These are phyloP conservation scores for Angomonas ambiguus DNA, from an alignment of 208 protist species.

Conservation along the genomic window DNA sequence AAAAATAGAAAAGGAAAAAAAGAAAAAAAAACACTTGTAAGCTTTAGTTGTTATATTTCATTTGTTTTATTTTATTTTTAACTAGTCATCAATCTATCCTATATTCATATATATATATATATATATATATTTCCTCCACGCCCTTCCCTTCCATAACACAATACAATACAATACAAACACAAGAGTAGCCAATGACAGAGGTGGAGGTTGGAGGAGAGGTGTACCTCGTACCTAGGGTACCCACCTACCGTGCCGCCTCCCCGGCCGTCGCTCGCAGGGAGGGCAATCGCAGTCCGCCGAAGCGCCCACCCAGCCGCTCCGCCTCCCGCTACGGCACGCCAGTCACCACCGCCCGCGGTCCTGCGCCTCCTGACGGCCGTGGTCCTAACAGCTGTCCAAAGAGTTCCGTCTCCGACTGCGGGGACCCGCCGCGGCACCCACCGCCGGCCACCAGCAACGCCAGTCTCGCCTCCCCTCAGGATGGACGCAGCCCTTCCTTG, in stretches of 20 bases:
- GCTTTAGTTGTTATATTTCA: too few species aligned
- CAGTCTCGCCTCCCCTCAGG: not conserved
- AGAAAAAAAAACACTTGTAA: conserved; percentile 8
- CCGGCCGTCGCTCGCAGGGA: conserved; percentile 9
- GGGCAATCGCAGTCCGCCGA: conserved; percentile 14
- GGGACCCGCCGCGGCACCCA: not conserved
- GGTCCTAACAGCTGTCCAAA: not conserved
- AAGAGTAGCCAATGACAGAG: not conserved
- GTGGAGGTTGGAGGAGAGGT: not conserved
- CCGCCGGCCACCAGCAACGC: not conserved
- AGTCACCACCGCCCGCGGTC: conserved; percentile 5
- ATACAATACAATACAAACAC: not conserved
- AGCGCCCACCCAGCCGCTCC: conserved; percentile 23
- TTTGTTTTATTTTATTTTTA: too few species aligned
- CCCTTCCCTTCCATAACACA: too few species aligned
- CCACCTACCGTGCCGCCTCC: conserved; percentile 21
- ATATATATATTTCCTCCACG: not conserved
- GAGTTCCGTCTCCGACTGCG: conserved; percentile 6
- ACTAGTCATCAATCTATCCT: too few species aligned
- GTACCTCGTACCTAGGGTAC: not conserved
- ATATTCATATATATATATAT: too few species aligned
- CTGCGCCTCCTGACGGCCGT: not conserved
- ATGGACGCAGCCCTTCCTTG: not conserved
- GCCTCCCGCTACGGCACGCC: conserved; percentile 19
- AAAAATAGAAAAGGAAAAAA: not conserved